Percentiles rank a stretch among this genome's conserved stretches.
phyloP scores from a whole-genome alignment of 768 basidiomycete genomes.

The Boletus rufocinnamomeus region DNA sequence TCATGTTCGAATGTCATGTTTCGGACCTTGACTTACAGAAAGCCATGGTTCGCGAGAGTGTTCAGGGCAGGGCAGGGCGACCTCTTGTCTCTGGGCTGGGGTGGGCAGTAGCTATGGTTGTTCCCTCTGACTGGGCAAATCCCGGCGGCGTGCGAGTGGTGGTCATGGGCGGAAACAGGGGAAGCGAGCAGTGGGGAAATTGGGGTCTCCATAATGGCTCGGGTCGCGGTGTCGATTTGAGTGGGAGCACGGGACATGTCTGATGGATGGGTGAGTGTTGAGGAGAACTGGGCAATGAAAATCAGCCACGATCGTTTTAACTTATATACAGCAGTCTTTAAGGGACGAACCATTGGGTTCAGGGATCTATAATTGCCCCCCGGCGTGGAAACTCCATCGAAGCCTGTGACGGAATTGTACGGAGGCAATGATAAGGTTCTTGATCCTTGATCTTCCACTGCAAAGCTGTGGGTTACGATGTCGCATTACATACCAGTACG shows the following conservation, averaged over 20 bases:
- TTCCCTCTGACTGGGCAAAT: conserved; percentile 45
- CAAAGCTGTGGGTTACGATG: conserved; percentile 4
- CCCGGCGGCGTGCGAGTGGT: conserved; percentile 24
- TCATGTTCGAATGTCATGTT: background rate
- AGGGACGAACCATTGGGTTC: background rate
- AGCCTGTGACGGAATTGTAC: background rate
- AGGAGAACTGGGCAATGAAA: background rate
- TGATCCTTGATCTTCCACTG: background rate
- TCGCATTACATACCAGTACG: background rate
- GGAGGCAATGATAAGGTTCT: background rate
- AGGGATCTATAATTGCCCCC: background rate
- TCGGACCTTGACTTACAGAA: conserved; percentile 51
- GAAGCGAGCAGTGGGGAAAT: conserved; percentile 11
- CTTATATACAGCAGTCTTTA: conserved; percentile 8
- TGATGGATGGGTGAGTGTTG: background rate
- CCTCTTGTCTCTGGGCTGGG: conserved; percentile 51
- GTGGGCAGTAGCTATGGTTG: conserved; percentile 44
- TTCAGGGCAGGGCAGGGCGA: conserved; percentile 77
- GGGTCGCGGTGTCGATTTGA: background rate
- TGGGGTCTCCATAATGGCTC: background rate
- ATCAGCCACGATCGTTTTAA: too few relatives aligned
- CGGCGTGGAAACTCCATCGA: background rate
- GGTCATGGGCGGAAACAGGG: conserved; percentile 19
- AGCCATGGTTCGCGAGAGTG: conserved; percentile 73
- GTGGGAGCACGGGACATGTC: conserved; percentile 8